phyloP scores from a whole-genome alignment of 2,329 filamentous ascomycete genomes.

The Hypoxylon sp. region DNA sequence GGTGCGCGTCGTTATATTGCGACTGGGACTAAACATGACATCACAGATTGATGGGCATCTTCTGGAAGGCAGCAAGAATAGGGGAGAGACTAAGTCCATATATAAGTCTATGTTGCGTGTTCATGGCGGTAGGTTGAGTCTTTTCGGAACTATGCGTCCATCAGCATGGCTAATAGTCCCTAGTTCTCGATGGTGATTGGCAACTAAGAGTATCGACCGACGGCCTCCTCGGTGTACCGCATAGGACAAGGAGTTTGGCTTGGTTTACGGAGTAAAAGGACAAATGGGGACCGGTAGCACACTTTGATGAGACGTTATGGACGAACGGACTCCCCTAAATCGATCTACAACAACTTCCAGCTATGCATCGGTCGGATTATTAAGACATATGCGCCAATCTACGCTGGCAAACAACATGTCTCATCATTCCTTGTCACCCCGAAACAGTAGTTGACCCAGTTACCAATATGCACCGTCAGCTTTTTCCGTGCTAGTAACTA shows the following conservation, averaged over 20 bases:
- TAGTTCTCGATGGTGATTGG: constrained; percentile 54
- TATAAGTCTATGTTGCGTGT: constrained; percentile 90
- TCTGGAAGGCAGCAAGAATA: constrained; percentile 96
- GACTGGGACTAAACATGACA: constrained; percentile 19
- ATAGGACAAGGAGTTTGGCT: constrained; percentile 43
- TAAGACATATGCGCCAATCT: background rate
- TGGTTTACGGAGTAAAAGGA: constrained; percentile 31
- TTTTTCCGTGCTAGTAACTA: background rate
- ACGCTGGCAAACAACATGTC: constrained; percentile 5
- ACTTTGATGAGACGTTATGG: constrained; percentile 6
- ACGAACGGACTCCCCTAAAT: background rate
- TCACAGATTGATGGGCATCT: constrained; percentile 81
- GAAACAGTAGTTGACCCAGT: background rate
- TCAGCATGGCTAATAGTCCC: constrained; percentile 23
- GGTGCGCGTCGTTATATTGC: constrained; percentile 26
- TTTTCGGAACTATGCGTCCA: background rate
- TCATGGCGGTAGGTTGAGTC: constrained; percentile 84
- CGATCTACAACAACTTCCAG: constrained; percentile 14
- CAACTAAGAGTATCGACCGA: constrained; percentile 43
- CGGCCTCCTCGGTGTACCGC: constrained; percentile 15
- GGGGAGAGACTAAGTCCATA: constrained; percentile 96
- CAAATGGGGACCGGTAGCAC: background rate
- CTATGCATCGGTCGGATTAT: constrained; percentile 1
- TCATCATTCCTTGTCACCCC: constrained; percentile 11
- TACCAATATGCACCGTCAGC: background rate